Percentiles rank a stretch among this genome's conserved stretches.
phyloP scores from a whole-genome alignment of 768 basidiomycete genomes.

The Boletus subcaerulescens region DNA sequence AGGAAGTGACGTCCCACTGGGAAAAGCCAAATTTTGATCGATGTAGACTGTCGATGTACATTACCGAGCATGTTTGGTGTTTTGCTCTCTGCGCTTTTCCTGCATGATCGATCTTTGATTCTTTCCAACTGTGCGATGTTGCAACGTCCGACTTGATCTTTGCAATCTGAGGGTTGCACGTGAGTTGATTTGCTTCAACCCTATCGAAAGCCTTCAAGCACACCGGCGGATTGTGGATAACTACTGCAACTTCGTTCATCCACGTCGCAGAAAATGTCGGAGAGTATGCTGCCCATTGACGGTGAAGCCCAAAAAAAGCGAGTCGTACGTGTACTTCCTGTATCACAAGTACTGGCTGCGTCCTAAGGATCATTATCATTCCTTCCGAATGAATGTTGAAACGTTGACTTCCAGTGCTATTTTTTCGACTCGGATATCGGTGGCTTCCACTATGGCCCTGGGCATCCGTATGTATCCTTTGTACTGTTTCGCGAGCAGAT shows the following conservation, averaged over 20 bases:
- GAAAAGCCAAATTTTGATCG: conserved; percentile 59
- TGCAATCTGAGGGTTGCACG: conserved; percentile 13
- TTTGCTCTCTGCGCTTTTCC: conserved; percentile 2
- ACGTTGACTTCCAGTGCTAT: conserved; percentile 66
- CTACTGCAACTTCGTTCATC: background rate
- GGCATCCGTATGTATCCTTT: conserved; percentile 70
- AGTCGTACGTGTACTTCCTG: conserved; percentile 57
- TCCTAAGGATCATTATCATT: background rate
- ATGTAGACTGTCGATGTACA: conserved; percentile 4
- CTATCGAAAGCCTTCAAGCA: background rate
- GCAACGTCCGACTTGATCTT: background rate
- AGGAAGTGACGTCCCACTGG: conserved; percentile 61
- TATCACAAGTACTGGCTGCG: conserved; percentile 1
- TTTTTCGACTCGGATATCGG: conserved; percentile 99
- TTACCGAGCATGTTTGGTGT: conserved; percentile 11
- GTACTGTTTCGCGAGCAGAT: background rate
- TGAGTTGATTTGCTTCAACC: conserved; percentile 12
- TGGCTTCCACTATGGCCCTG: conserved; percentile 98
- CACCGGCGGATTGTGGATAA: background rate
- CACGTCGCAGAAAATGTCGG: conserved; percentile 29
- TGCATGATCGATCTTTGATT: background rate
- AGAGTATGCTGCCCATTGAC: conserved; percentile 56
- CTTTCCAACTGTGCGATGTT: background rate
- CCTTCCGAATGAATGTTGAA: conserved; percentile 2
- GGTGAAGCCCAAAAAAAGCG: conserved; percentile 80